phyloP scores from a whole-genome alignment of 2,329 filamentous ascomycete species.

The Nemania sp. region DNA sequence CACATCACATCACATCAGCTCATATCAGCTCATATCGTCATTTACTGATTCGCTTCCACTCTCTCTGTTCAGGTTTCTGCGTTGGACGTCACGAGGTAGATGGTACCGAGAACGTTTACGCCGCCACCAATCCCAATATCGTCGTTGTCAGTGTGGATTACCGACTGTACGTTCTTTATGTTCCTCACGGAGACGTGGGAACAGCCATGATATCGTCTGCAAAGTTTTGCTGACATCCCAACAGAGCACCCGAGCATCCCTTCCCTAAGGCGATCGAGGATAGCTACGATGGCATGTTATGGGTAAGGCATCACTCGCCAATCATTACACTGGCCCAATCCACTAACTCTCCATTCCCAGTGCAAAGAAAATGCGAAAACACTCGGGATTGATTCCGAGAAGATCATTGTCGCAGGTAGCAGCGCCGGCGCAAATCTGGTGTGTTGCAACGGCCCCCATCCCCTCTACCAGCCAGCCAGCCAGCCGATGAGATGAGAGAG shows the following conservation, averaged over 20 bases:
- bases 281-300: slow-evolving; percentile 53
- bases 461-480: not conserved
- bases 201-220: not conserved
- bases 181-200: no score
- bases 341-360: slow-evolving; percentile 6
- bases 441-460: not conserved
- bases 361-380: slow-evolving; percentile 20
- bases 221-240: slow-evolving; percentile 26
- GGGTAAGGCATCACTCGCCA: slow-evolving; percentile 35
- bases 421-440: slow-evolving; percentile 26
- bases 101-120: slow-evolving; percentile 43
- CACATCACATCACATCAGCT: no score
- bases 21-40: not conserved
- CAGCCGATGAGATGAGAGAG: no score
- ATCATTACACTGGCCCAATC: not conserved
- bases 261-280: slow-evolving; percentile 56
- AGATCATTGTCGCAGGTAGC: slow-evolving; percentile 24
- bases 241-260: slow-evolving; percentile 55
- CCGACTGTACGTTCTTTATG: slow-evolving; percentile 36
- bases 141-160: slow-evolving; percentile 47
- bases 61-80: not conserved
- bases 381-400: slow-evolving; percentile 24
- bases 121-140: slow-evolving; percentile 40
- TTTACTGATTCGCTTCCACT: not conserved
- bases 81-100: slow-evolving; percentile 44